Percentiles rank a stretch among this genome's conserved stretches.
Conservation (phyloP, 306 rosid genomes). For the Macrotyloma uniflorum region DNA sequence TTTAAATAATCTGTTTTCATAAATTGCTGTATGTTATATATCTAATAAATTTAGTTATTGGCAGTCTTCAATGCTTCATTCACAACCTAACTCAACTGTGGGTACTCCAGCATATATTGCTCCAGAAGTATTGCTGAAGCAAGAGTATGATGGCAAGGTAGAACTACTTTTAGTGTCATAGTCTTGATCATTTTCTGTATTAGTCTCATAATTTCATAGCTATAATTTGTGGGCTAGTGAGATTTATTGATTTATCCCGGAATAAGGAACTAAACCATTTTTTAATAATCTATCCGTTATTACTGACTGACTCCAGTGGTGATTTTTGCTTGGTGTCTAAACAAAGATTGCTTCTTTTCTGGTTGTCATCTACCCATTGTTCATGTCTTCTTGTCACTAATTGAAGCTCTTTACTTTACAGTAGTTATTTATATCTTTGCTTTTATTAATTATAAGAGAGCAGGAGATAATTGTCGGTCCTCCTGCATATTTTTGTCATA, state of each 20-base stretch:
- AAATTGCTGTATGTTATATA: not conserved
- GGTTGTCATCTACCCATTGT: not conserved
- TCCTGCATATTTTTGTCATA: not conserved
- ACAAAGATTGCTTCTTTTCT: not conserved
- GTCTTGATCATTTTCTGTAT: not conserved
- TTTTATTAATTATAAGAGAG: not conserved
- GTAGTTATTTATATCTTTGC: not conserved
- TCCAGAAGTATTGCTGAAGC: conserved; percentile 86
- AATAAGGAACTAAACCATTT: not conserved
- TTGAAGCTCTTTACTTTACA: not conserved
- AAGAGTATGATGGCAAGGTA: conserved; percentile 97
- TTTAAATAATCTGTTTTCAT: not conserved
- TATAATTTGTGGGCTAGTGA: not conserved
- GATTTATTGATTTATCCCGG: not conserved
- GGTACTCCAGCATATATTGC: conserved; percentile 99
- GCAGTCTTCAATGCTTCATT: conserved; percentile 94
- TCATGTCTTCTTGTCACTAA: not conserved
- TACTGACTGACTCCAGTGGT: not conserved
- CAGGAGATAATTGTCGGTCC: not conserved
- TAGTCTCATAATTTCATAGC: not conserved
- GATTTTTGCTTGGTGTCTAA: not conserved
- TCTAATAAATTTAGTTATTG: not conserved
- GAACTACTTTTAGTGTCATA: not conserved
- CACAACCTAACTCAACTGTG: conserved; percentile 95
- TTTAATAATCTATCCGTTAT: not conserved